Conservation (phyloP, 2,329 filamentous ascomycete genomes). For the Beauveria caledonica region DNA sequence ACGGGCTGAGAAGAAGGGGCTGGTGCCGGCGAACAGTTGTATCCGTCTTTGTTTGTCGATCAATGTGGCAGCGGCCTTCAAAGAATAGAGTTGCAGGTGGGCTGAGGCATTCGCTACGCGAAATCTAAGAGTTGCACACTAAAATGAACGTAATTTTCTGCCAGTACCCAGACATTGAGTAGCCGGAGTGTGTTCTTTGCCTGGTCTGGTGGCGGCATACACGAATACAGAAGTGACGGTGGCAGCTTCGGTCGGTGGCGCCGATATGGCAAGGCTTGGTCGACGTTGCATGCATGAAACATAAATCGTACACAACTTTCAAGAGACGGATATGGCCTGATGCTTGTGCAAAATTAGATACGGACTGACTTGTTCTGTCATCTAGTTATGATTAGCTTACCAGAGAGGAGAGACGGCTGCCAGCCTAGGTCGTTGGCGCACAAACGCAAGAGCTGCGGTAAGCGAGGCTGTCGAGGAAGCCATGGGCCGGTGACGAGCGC, state of each 20-base stretch:
- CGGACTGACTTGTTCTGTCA: not conserved
- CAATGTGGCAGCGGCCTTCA: not conserved
- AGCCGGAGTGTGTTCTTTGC: not conserved
- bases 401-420: not conserved
- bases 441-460: not conserved
- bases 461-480: not conserved
- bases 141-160: not conserved
- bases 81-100: not conserved
- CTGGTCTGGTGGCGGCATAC: not conserved
- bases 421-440: not conserved
- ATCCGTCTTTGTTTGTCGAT: not conserved
- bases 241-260: too few relatives aligned
- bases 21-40: not conserved
- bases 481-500: not conserved
- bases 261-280: not conserved
- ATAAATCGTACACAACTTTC: not conserved
- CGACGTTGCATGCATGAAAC: slow-evolving; percentile 3
- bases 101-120: not conserved
- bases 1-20: not conserved
- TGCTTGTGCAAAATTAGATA: not conserved
- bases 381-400: not conserved
- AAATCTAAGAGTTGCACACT: not conserved
- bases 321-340: not conserved
- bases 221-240: not conserved
- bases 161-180: not conserved